A percentile compares a stretch with the other conserved stretches of the same genome.
These are phyloP conservation scores for Paxillus rubicundulus DNA, from an alignment of 768 basidiomycete species.

Conservation along the genomic window DNA sequence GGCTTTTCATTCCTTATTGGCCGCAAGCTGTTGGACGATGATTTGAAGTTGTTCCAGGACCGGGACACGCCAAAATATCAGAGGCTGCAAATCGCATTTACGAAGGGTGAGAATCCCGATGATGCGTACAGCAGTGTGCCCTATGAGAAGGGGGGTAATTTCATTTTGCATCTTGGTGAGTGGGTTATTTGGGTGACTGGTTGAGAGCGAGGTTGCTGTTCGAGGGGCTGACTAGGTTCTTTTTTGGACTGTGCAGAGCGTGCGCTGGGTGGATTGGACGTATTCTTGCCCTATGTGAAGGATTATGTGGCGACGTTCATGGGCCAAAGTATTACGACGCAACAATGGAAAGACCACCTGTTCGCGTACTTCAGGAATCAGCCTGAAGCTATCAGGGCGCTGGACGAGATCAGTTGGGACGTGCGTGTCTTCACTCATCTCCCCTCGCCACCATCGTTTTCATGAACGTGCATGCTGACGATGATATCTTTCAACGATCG, in stretches of 20 bases:
- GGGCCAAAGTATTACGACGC: constrained; percentile 79
- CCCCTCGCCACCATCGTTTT: neutral
- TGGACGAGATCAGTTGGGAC: constrained; percentile 77
- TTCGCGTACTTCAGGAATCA: constrained; percentile 64
- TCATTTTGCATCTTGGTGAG: constrained; percentile 79
- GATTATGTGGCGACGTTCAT: constrained; percentile 82
- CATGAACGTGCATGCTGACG: neutral
- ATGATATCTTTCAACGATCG: neutral
- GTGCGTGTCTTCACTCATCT: constrained; percentile 40
- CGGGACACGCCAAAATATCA: constrained; percentile 64
- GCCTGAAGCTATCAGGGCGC: constrained; percentile 53
- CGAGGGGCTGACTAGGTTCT: no score
- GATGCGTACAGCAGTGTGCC: constrained; percentile 75
- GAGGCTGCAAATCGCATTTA: constrained; percentile 72
- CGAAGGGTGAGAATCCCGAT: constrained; percentile 72
- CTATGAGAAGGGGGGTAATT: constrained; percentile 88
- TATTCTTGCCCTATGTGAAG: constrained; percentile 80
- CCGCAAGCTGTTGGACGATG: constrained; percentile 63
- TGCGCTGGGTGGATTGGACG: constrained; percentile 39
- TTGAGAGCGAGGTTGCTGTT: neutral
- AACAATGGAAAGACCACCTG: constrained; percentile 80
- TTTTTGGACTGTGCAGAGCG: constrained; percentile 5
- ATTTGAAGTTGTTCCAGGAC: constrained; percentile 58
- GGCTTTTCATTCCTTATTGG: constrained; percentile 83
- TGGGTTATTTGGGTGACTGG: neutral